Evolutionary conservation across 495 filamentous ascomycete genomes (phyloP), one percentile per base, ranked within the genome.

Genomic region (Haplographium delicatum): DNA sequence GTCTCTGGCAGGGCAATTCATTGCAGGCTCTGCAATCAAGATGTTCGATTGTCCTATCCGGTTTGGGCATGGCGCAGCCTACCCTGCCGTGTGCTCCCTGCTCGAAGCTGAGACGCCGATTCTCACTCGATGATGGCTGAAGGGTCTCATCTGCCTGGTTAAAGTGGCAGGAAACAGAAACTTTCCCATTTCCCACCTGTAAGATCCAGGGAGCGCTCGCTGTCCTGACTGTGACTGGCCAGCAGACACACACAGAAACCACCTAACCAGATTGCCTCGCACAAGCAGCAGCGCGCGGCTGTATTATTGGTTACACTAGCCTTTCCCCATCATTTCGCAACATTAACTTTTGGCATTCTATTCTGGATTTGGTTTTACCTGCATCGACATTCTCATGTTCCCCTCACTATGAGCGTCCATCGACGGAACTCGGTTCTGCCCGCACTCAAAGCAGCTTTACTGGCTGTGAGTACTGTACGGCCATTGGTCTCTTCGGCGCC

Each of bases 231-330:
- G 30, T 56, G 54, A 56, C 41, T 56, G 54, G 54, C 22, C 44
- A 44, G 13, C 15, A 55, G n/a, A n/a, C n/a, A n/a, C n/a, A n/a
- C n/a, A n/a, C n/a, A n/a, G 45, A 55, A 50, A 44, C 45, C 13
- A 48, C 54, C 48, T 56, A 56, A 47, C 43, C 35, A 51, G 47
- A 56, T 51, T 51, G 48, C 35, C 33, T 47, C 15, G 1, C 11
- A 19, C 24, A 22, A 47, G 54, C 54, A 56, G 40, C 23, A 15
- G 35, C 22, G 4, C 24, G 33, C 35, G 15, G n/a, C 41, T 4
- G 16, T 25, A 16, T 39, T 19, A 50, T 56, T 54, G 51, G 45
- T 25, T 9, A 22, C 15, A 28, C 28, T 27, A 15, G 24, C 19
- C 16, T 19, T 24, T 19, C 24, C 16, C 42, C 26, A 33, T 33